Evolutionary conservation across 2,329 filamentous ascomycete genomes (phyloP), one percentile per base, ranked within the genome.

Genomic region (Sordariomycetes sp.): DNA sequence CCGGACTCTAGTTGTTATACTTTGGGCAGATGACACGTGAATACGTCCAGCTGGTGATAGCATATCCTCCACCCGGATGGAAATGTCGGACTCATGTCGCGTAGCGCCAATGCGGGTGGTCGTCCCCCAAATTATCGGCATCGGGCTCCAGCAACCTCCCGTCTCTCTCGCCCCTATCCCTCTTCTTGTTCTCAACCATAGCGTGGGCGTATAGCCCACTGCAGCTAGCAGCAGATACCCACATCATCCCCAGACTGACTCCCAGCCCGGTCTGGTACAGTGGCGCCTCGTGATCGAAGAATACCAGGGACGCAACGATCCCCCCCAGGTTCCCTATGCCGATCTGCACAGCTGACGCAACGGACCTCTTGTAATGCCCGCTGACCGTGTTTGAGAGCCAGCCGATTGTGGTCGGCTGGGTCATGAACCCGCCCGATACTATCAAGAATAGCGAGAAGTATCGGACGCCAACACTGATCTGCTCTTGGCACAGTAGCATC

Each of bases 251-350:
- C 45, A 81, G 65, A 58, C 70, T 70, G 0, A 73, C 71, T 0
- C 74, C 71, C 60, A 79, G 80, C 0, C 79, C 79, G 0, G 74
- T 76, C 39, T 62, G 67, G 61, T 78, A 82, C 35, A 65, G 64
- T 0, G 79, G 79, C 55, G 68, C 69, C 63, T 82, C 75, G 0
- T 64, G 63, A 2, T 68, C 62, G 39, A 79, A 63, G 61, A 76
- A 89, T 60, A 90, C 85, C 64, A 89, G 89, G 51, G 73, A 76
- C 12, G 71, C 75, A 36, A 90, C 81, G 10, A 88, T 78, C 13
- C 86, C 86, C 62, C 89, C 89, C 15, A 90, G 70, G 62, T 90
- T 90, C 8, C 87, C 86, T 83, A 84, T 89, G 3, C 81, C 86
- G 51, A 90, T 87, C n/a, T 89, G 81, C 62, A 89, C 79, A 0